Conservation (phyloP, 2,329 filamentous ascomycete genomes). For the Leptographium flavum region DNA sequence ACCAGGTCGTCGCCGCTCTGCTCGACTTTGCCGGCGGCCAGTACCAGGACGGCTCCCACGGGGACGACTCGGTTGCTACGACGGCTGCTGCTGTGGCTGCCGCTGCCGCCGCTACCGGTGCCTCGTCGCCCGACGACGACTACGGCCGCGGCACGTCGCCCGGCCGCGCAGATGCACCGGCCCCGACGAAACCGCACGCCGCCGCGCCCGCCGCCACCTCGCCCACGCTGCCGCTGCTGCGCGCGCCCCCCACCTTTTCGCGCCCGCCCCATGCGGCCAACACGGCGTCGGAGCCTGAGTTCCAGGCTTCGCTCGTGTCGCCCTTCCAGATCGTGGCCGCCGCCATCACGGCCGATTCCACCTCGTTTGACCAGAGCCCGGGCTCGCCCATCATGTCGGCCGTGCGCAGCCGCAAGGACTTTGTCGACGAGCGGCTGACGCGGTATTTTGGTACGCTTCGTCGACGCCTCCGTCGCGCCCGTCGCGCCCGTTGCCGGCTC, state of each 20-base stretch:
- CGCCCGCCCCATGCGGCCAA: background rate
- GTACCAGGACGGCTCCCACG: background rate
- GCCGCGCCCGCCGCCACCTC: background rate
- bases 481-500: background rate
- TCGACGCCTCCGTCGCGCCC: too few species aligned
- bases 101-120: background rate
- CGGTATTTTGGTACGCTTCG: conserved; percentile 11
- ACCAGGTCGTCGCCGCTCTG: conserved; percentile 12
- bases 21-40: conserved; percentile 10
- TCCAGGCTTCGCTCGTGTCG: conserved; percentile 9
- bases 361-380: conserved; percentile 6
- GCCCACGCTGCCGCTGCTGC: background rate
- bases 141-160: background rate
- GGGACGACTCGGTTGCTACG: background rate
- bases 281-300: conserved; percentile 8
- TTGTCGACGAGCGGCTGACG: conserved; percentile 10
- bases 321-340: conserved; percentile 13
- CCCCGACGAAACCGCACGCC: too few species aligned
- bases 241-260: background rate
- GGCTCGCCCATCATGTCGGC: conserved; percentile 5
- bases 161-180: too few species aligned
- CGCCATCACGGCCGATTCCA: conserved; percentile 10
- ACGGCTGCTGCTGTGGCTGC: background rate
- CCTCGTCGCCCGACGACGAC: background rate
- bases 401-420: conserved; percentile 4